Evolutionary conservation across 2,329 filamentous ascomycete species (phyloP).

Genomic region (Neofusicoccum laricinum): DNA sequence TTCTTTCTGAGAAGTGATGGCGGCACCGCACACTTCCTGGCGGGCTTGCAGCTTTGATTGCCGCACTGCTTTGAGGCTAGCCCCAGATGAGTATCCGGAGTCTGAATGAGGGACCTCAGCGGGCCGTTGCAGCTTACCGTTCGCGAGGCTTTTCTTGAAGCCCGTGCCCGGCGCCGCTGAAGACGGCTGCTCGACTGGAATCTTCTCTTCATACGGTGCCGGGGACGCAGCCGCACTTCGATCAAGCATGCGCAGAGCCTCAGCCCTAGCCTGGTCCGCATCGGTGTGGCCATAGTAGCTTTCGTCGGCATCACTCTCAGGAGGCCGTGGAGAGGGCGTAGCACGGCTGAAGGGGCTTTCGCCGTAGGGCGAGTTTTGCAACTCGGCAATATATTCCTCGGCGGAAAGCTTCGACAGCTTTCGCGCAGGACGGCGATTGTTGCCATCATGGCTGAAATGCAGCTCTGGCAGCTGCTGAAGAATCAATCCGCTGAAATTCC

Average conservation of each 20-base stretch:
- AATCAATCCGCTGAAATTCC: not conserved
- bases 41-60: not conserved
- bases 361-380: constrained; percentile 27
- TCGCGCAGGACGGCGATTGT: not conserved
- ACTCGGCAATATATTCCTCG: constrained; percentile 29
- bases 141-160: not conserved
- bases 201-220: constrained; percentile 5
- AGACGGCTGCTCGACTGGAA: not conserved
- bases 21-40: too few species aligned
- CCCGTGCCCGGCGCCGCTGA: not conserved
- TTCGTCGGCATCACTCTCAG: not conserved
- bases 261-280: constrained; percentile 16
- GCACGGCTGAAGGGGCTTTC: constrained; percentile 3
- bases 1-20: not conserved
- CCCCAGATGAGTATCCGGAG: constrained; percentile 40
- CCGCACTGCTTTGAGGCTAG: constrained; percentile 22
- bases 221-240: constrained; percentile 21
- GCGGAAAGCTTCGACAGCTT: constrained; percentile 14
- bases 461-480: not conserved
- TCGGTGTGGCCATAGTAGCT: not conserved
- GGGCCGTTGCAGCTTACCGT: constrained; percentile 4
- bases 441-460: not conserved
- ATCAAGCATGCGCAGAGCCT: constrained; percentile 26
- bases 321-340: not conserved
- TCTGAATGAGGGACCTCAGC: constrained; percentile 27